A percentile compares a stretch with the other conserved stretches of the same genome.
Conservation (phyloP, 2,329 filamentous ascomycete genomes). For the Coniochaeta sp. region DNA sequence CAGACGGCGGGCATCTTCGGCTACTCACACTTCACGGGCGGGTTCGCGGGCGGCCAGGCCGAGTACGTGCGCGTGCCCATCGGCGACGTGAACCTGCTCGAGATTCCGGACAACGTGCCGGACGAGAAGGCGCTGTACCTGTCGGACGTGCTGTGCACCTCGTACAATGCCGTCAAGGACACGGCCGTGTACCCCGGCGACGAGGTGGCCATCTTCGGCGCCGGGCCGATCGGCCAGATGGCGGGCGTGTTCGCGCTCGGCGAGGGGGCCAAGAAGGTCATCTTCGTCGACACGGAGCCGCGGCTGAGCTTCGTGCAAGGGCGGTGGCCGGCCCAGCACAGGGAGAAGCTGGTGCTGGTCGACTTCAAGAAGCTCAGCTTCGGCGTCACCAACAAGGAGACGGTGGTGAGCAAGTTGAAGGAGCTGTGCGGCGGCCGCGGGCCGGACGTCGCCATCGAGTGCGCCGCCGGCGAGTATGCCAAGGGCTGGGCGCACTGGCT, state of each 20-base stretch:
- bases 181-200: constrained; percentile 74
- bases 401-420: constrained; percentile 65
- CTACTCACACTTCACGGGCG: constrained; percentile 73
- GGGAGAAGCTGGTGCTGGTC: constrained; percentile 54
- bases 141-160: constrained; percentile 72
- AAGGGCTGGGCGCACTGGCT: constrained; percentile 55
- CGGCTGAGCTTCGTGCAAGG: constrained; percentile 61
- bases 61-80: constrained; percentile 80
- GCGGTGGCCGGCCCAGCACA: constrained; percentile 44
- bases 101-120: constrained; percentile 69
- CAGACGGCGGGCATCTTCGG: constrained; percentile 69
- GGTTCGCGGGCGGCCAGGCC: constrained; percentile 81
- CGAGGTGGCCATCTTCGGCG: constrained; percentile 77
- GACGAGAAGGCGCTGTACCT: constrained; percentile 83
- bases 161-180: constrained; percentile 77
- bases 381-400: constrained; percentile 49
- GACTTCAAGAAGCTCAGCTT: constrained; percentile 57
- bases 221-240: constrained; percentile 83
- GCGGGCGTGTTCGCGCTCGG: constrained; percentile 64
- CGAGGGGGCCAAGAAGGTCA: constrained; percentile 69
- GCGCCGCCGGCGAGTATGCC: constrained; percentile 52
- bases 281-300: constrained; percentile 69
- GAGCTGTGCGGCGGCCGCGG: constrained; percentile 66
- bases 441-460: constrained; percentile 68
- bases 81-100: constrained; percentile 73